Base-by-base conservation (phyloP, 2,329 filamentous ascomycete genomes). In the Paecilomyces fulvus region DNA sequence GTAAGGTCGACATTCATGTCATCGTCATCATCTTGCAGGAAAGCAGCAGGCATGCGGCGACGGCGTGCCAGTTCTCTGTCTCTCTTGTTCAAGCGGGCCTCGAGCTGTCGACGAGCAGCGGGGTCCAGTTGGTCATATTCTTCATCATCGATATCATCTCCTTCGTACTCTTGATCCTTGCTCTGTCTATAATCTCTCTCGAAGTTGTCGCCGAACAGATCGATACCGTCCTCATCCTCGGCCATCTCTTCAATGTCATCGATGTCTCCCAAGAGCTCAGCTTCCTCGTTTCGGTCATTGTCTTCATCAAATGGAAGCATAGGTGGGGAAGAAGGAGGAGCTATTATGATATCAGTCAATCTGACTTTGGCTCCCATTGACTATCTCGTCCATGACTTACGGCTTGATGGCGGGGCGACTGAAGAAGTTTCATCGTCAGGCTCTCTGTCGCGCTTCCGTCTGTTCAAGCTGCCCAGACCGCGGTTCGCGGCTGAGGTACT, bases 401-500 rank as follows among this genome's bases (percentile, higher is more conserved):
- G 82, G 66, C 83, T 86, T 31, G 83, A 85, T 23, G 83, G 83
- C 61, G 83, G 82, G 61, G 79, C 78, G 54, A 77, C 79, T 14
- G 83, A 83, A 28, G 83, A 83, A 48, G 78, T 77, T 54, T 84
- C 82, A 65, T 85, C 81, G 63, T 87, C 85, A 58, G 80, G 80
- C 64, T 87, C 85, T 74, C 85, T 80, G 33, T 80, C 78, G 65
- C 86, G 81, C 73, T 88, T 88, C 59, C 83, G 79, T 59, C 79
- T 75, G 61, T 75, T 80, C 60, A 76, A 65, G 54, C 75, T 75
- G 17, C 75, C 73, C 56, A 81, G 71, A 54, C 90, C 89, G 64
- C 90, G 85, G 75, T 95, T 96, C 65, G 86, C 90, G 62, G 91
- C 92, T 59, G 87, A 85, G 79, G 89, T 87, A 75, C 86, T 90